Evolutionary conservation across 225 moss, liverwort and hornwort genomes (phyloP).

Genomic region (Sphagnum tenellum): DNA sequence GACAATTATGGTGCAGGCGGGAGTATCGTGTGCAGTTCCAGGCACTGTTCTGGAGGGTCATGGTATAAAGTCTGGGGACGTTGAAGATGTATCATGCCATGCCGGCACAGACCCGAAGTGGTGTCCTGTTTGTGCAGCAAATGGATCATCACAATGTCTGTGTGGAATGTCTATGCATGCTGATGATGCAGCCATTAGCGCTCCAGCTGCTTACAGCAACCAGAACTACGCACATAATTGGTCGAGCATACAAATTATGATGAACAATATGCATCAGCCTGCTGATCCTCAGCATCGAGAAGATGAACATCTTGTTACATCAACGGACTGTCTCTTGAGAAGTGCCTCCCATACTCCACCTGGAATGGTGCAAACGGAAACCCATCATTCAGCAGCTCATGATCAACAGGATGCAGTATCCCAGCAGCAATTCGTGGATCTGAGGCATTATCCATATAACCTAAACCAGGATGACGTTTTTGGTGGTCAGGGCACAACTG

Average conservation of each 20-base stretch:
- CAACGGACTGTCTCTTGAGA: slow-evolving; percentile 11
- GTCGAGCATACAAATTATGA: slow-evolving; percentile 18
- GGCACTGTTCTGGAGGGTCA: slow-evolving; percentile 4
- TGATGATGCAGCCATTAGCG: slow-evolving; percentile 9
- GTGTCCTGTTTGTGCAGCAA: slow-evolving; percentile 30
- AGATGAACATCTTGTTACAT: slow-evolving; percentile 7
- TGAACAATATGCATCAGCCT: not conserved
- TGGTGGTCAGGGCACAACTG: no score
- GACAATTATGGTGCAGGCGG: slow-evolving; percentile 16
- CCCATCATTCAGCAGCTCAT: slow-evolving; percentile 26
- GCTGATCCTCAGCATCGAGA: slow-evolving; percentile 16
- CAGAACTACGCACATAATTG: slow-evolving; percentile 25
- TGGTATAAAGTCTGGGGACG: no score
- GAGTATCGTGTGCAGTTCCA: slow-evolving; percentile 4
- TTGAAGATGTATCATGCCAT: not conserved
- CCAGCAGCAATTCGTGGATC: slow-evolving; percentile 20
- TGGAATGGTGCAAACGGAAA: slow-evolving; percentile 21
- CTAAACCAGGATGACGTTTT: no score
- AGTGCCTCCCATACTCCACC: slow-evolving; percentile 12
- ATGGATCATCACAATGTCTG: slow-evolving; percentile 16
- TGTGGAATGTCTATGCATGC: slow-evolving; percentile 21
- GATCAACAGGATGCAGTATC: slow-evolving; percentile 9
- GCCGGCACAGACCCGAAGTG: slow-evolving; percentile 13
- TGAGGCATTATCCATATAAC: slow-evolving; percentile 2
- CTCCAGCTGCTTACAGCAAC: slow-evolving; percentile 5